These are phyloP conservation scores for Fusarium pininemorale DNA, from an alignment of 2,329 filamentous ascomycete species.

Conservation along the genomic window DNA sequence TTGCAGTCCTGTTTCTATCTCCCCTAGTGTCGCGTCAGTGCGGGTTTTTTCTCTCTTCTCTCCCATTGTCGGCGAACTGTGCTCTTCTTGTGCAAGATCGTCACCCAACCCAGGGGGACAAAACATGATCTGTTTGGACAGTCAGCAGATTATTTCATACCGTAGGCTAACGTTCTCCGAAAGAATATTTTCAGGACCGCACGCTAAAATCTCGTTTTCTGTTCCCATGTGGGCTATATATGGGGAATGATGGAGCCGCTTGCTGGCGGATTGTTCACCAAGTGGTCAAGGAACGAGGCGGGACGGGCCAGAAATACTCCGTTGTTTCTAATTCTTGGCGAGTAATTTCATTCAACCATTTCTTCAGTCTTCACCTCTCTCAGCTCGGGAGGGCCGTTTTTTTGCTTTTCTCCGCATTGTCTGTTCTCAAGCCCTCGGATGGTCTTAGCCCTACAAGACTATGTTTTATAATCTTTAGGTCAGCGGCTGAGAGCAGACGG, in stretches of 20 bases:
- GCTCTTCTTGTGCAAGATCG: slow-evolving; percentile 25
- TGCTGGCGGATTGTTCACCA: not conserved
- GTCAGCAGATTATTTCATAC: not conserved
- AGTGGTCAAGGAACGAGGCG: not conserved
- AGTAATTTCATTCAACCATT: slow-evolving; percentile 1
- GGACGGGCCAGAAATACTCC: not conserved
- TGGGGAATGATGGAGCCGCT: not conserved
- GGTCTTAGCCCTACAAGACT: not conserved
- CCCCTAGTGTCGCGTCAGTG: not conserved
- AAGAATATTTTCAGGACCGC: not conserved
- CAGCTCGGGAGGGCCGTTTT: not conserved
- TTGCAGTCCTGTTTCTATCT: not conserved
- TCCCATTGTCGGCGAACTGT: not conserved
- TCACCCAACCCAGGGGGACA: not conserved
- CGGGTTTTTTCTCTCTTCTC: not conserved
- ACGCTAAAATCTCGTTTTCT: not conserved
- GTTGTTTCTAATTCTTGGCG: not conserved
- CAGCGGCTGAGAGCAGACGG: not conserved
- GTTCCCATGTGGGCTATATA: not conserved
- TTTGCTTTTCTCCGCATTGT: slow-evolving; percentile 22
- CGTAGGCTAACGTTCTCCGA: not conserved
- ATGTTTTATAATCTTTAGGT: not conserved
- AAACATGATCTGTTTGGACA: not conserved
- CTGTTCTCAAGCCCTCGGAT: not conserved
- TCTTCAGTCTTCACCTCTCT: not conserved